A percentile compares a stretch with the other conserved stretches of the same genome.
Evolutionary conservation across 331 rosid species (phyloP).

Genomic region (Arachis monticola): DNA sequence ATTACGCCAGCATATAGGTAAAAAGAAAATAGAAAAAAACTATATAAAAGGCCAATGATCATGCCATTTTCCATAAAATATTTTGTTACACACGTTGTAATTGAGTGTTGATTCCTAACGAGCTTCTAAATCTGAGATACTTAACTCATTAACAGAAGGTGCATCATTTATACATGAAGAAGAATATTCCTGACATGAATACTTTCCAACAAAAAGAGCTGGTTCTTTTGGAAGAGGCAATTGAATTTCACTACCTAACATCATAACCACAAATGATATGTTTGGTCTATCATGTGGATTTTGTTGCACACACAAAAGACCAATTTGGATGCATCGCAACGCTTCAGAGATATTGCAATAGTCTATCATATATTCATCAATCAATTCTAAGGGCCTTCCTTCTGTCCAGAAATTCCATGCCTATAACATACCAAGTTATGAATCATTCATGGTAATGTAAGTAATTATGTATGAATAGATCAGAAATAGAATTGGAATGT

Average conservation of each 20-base stretch:
- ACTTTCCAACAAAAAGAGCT: slow-evolving; percentile 41
- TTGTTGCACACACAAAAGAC: slow-evolving; percentile 47
- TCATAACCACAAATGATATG: slow-evolving; percentile 50
- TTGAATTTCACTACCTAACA: slow-evolving; percentile 41
- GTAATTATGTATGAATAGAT: no score
- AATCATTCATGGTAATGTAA: no score
- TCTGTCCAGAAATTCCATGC: slow-evolving; percentile 48
- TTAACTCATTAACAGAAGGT: slow-evolving; percentile 37
- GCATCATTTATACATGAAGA: slow-evolving; percentile 15
- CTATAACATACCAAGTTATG: slow-evolving; percentile 27
- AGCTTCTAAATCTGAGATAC: slow-evolving; percentile 39
- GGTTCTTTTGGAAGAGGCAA: slow-evolving; percentile 43
- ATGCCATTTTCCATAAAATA: no score
- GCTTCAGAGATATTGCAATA: slow-evolving; percentile 10
- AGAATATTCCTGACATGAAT: not conserved
- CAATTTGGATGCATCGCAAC: slow-evolving; percentile 40
- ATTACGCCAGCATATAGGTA: no score
- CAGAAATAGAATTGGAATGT: not conserved
- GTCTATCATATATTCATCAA: slow-evolving; percentile 14
- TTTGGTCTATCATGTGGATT: slow-evolving; percentile 49
- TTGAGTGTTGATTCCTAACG: slow-evolving; percentile 15
- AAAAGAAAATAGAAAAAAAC: no score
- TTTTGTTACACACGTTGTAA: no score
- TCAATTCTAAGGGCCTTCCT: slow-evolving; percentile 36
- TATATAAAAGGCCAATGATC: no score